Percentiles rank a stretch among this genome's conserved stretches.
Evolutionary conservation across 2,329 filamentous ascomycete species (phyloP).

Genomic region (Colletotrichum tanaceti): DNA sequence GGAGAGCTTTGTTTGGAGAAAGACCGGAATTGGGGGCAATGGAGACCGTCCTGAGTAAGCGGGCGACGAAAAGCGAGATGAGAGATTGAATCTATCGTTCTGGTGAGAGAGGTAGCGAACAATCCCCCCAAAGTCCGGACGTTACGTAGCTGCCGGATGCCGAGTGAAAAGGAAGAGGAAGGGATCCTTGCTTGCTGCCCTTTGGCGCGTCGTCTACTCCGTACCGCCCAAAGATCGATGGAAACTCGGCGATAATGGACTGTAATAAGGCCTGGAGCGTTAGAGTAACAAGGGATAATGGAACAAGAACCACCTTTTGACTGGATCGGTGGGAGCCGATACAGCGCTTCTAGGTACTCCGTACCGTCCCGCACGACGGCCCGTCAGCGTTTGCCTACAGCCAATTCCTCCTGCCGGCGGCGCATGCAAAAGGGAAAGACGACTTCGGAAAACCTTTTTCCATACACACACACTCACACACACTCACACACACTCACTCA

Average conservation of each 20-base stretch:
- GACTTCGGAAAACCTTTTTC: too few species aligned
- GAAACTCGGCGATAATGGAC: neutral
- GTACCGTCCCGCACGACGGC: neutral
- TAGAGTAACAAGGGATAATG: neutral
- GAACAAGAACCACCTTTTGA: neutral
- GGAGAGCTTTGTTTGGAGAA: neutral
- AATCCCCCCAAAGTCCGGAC: neutral
- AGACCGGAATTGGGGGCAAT: neutral
- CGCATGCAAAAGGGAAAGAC: too few species aligned
- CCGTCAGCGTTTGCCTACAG: too few species aligned
- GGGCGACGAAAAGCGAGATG: neutral
- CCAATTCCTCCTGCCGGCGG: neutral
- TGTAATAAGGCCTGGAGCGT: too few species aligned
- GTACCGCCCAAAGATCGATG: neutral
- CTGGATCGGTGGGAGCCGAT: neutral
- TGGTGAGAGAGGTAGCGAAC: neutral
- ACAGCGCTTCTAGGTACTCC: too few species aligned
- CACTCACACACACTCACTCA: too few species aligned
- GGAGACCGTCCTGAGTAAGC: neutral
- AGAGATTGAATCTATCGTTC: neutral
- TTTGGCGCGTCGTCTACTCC: neutral
- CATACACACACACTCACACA: neutral
- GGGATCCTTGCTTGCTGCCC: neutral
- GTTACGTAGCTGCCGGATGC: neutral
- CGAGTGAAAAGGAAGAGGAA: neutral